Evolutionary conservation across 352 stramenopile genomes (phyloP).

Genomic region (Phytophthora tentaculata): DNA sequence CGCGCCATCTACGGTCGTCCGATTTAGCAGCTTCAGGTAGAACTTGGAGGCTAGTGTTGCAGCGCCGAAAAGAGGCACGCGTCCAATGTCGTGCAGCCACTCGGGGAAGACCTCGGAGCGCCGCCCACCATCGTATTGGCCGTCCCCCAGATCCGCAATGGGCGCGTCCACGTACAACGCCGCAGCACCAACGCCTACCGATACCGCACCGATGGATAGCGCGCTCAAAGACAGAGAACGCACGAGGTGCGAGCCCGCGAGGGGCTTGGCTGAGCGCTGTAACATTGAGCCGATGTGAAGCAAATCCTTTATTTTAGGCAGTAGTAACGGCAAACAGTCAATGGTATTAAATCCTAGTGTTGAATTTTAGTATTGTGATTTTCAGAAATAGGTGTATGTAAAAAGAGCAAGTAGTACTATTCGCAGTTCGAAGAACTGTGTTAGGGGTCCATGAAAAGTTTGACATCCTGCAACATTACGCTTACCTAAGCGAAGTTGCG

Average conservation of each 20-base stretch:
- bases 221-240: conserved; percentile 31
- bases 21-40: conserved; percentile 62
- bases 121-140: conserved; percentile 44
- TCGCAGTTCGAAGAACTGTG: no score
- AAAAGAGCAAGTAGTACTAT: no score
- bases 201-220: conserved; percentile 27
- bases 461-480: no score
- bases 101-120: conserved; percentile 59
- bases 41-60: conserved; percentile 64
- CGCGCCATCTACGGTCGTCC: conserved; percentile 46
- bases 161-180: conserved; percentile 73
- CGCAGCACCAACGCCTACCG: conserved; percentile 44
- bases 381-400: no score
- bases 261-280: conserved; percentile 26
- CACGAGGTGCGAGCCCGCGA: conserved; percentile 15
- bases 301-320: neutral
- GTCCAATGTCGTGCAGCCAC: conserved; percentile 69
- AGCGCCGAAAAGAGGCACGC: conserved; percentile 53
- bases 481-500: no score
- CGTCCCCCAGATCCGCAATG: conserved; percentile 59
- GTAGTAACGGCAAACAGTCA: no score
- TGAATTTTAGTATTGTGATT: no score
- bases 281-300: conserved; percentile 31
- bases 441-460: no score
- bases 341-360: no score